These are phyloP conservation scores for Stereocaulon alpinum DNA, from an alignment of 495 filamentous ascomycete species.

Conservation along the genomic window DNA sequence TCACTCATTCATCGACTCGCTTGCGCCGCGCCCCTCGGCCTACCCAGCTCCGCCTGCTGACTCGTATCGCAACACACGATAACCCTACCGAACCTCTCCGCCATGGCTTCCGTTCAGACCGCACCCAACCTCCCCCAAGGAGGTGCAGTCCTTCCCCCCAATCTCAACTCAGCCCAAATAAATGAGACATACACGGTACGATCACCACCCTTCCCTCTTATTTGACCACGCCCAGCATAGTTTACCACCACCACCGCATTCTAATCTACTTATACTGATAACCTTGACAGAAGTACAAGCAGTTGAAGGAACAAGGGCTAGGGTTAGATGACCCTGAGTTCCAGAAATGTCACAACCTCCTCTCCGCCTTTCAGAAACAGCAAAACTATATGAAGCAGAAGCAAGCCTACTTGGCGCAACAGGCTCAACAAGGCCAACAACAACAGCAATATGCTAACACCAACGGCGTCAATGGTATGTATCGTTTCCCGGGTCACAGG, in stretches of 20 bases:
- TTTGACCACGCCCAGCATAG: constrained; percentile 1
- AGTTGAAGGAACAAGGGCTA: constrained; percentile 69
- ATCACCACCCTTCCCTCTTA: constrained; percentile 5
- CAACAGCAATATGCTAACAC: constrained; percentile 31
- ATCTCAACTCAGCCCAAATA: constrained; percentile 49
- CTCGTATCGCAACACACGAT: constrained; percentile 6
- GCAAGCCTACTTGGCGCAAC: constrained; percentile 27
- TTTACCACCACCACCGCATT: background rate
- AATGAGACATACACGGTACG: constrained; percentile 53
- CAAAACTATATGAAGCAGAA: constrained; percentile 40
- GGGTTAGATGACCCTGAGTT: constrained; percentile 69
- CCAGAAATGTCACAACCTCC: constrained; percentile 57
- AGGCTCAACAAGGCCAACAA: constrained; percentile 37
- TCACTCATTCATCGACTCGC: constrained; percentile 13
- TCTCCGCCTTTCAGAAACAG: constrained; percentile 56
- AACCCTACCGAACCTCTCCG: constrained; percentile 1
- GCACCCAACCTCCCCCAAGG: constrained; percentile 52
- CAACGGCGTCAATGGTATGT: constrained; percentile 44
- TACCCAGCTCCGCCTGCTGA: constrained; percentile 10
- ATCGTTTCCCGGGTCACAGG: background rate
- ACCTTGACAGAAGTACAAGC: constrained; percentile 57
- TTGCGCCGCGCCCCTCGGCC: constrained; percentile 17
- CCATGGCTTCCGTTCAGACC: constrained; percentile 71
- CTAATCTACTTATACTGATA: background rate
- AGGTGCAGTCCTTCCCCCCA: constrained; percentile 44